Conservation (phyloP, 257 asterid species). For the Echites panduratus region DNA sequence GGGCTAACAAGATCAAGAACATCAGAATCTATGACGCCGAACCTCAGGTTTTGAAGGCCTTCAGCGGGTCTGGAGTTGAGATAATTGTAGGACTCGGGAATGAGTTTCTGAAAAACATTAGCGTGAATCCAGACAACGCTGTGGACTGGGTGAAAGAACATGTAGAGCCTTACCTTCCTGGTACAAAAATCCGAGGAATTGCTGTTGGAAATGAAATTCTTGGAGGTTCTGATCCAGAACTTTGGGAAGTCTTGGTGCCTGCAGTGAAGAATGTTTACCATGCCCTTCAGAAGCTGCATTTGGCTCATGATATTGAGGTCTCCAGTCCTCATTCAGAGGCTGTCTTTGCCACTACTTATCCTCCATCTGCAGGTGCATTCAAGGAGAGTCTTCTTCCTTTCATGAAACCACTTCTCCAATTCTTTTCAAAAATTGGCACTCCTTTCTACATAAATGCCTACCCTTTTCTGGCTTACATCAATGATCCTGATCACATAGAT, state of each 20-base stretch:
- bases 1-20: slow-evolving; percentile 59
- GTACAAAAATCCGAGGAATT: slow-evolving; percentile 56
- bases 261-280: slow-evolving; percentile 60
- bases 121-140: slow-evolving; percentile 48
- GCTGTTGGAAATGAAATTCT: slow-evolving; percentile 83
- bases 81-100: slow-evolving; percentile 62
- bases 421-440: slow-evolving; percentile 52
- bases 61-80: slow-evolving; percentile 51
- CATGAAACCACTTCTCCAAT: slow-evolving; percentile 63
- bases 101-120: slow-evolving; percentile 42
- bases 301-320: slow-evolving; percentile 47
- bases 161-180: slow-evolving; percentile 56
- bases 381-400: slow-evolving; percentile 63
- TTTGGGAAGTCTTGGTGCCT: slow-evolving; percentile 75
- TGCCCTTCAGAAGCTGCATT: slow-evolving; percentile 44
- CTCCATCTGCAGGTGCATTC: slow-evolving; percentile 73
- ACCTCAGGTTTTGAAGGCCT: slow-evolving; percentile 44
- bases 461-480: slow-evolving; percentile 70
- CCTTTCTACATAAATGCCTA: slow-evolving; percentile 85
- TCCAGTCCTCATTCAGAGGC: slow-evolving; percentile 84
- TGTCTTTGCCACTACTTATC: slow-evolving; percentile 56
- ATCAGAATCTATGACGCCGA: slow-evolving; percentile 66
- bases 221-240: slow-evolving; percentile 40
- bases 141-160: slow-evolving; percentile 59
- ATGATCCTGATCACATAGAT: slow-evolving; percentile 57